These are phyloP conservation scores for Sporothrix sp. DNA, from an alignment of 2,329 filamentous ascomycete species.

Conservation along the genomic window DNA sequence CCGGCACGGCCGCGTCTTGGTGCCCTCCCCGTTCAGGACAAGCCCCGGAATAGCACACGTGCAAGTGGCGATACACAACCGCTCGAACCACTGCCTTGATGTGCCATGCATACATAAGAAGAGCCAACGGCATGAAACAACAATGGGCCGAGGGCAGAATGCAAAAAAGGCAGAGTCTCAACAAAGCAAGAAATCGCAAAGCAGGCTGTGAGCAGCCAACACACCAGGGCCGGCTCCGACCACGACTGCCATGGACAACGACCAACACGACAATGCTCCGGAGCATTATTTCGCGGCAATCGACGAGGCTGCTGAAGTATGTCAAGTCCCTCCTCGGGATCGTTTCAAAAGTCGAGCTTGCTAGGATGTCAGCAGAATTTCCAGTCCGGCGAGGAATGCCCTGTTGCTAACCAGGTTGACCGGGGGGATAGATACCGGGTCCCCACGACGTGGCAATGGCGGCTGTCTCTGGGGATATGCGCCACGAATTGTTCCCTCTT, in stretches of 20 bases:
- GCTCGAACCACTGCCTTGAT: not conserved
- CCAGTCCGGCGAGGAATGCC: too few species aligned
- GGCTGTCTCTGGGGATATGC: not conserved
- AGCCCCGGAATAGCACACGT: too few species aligned
- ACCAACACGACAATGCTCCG: slow-evolving; percentile 1
- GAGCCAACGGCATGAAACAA: not conserved
- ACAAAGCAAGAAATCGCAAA: not conserved
- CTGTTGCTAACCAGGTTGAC: too few species aligned
- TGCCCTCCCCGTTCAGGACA: too few species aligned
- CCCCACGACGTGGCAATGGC: not conserved
- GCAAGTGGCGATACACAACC: slow-evolving; percentile 1
- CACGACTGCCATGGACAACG: slow-evolving; percentile 8
- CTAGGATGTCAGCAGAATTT: not conserved
- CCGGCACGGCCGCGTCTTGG: too few species aligned
- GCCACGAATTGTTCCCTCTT: not conserved
- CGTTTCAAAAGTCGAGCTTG: not conserved
- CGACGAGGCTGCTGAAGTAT: slow-evolving; percentile 1
- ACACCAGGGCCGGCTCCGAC: not conserved
- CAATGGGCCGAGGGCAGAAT: not conserved
- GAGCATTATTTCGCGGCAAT: slow-evolving; percentile 5
- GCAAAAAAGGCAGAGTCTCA: not conserved
- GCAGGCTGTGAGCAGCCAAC: not conserved
- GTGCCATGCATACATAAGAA: slow-evolving; percentile 9
- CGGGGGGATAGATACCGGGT: not conserved
- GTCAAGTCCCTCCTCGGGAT: not conserved